Percentiles rank a stretch among this genome's conserved stretches.
phyloP scores from a whole-genome alignment of 2,329 filamentous ascomycete genomes.

The Colletotrichum sp. region DNA sequence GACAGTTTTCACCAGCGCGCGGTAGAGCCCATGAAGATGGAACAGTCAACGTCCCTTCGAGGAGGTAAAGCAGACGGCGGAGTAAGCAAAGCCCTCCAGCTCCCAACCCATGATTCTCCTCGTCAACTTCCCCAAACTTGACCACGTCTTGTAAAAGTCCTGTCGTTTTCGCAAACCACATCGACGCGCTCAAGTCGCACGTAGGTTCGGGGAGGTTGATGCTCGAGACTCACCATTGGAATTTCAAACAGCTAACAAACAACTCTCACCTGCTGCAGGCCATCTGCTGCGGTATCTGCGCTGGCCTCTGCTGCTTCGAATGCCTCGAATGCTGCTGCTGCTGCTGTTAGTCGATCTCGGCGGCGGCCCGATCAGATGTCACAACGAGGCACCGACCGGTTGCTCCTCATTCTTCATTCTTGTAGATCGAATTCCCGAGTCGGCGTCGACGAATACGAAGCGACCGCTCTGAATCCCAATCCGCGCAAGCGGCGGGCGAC shows the following conservation, averaged over 20 bases:
- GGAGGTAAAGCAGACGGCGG: constrained; percentile 38
- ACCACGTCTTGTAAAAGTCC: not conserved
- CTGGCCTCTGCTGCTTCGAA: constrained; percentile 45
- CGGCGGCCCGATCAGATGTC: not conserved
- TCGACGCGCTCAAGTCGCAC: not conserved
- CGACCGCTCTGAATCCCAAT: not conserved
- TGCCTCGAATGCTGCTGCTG: constrained; percentile 36
- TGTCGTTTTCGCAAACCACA: not conserved
- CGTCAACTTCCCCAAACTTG: not conserved
- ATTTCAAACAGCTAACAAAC: not conserved
- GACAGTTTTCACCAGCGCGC: constrained; percentile 29
- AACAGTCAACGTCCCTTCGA: constrained; percentile 32
- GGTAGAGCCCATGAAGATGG: constrained; percentile 38
- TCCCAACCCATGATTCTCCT: not conserved
- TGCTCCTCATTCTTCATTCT: not conserved
- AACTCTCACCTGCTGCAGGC: constrained; percentile 29
- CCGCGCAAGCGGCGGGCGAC: not conserved
- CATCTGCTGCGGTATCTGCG: constrained; percentile 45
- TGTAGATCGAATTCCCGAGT: not conserved
- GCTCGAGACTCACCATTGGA: not conserved
- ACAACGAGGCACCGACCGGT: not conserved
- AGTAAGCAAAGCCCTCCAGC: constrained; percentile 29
- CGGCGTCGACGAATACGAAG: not conserved
- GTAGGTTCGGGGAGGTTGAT: not conserved
- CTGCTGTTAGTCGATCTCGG: not conserved